These are phyloP conservation scores for Giardia muris DNA, from an alignment of 208 protist genomes.

Conservation along the genomic window DNA sequence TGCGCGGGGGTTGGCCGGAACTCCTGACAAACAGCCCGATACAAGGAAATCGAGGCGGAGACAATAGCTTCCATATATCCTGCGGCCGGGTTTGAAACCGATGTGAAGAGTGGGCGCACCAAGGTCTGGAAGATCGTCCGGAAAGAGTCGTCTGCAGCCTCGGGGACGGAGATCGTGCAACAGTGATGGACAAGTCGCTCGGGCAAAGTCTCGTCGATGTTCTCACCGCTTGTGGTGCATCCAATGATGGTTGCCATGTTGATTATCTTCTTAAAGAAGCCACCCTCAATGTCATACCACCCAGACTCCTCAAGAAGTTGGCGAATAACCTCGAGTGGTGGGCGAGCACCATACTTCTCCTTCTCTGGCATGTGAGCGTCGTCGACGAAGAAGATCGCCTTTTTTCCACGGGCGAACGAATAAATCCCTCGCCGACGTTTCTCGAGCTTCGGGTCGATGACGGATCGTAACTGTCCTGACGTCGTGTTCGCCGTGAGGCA, in stretches of 20 bases:
- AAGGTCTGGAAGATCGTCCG: background rate
- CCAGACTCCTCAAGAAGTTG: conserved; percentile 58
- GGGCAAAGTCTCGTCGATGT: background rate
- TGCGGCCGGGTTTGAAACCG: background rate
- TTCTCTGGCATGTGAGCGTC: conserved; percentile 92
- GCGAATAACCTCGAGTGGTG: conserved; percentile 60
- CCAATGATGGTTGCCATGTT: conserved; percentile 17
- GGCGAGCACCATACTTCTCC: conserved; percentile 58
- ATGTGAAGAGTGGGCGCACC: background rate
- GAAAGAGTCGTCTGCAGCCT: background rate
- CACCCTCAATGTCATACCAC: conserved; percentile 71
- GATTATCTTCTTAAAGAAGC: conserved; percentile 28
- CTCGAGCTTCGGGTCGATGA: conserved; percentile 74
- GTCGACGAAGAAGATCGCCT: conserved; percentile 84
- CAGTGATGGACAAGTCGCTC: background rate
- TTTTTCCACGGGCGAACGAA: conserved; percentile 73
- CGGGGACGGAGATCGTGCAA: background rate
- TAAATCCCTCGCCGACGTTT: conserved; percentile 73
- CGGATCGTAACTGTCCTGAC: conserved; percentile 3
- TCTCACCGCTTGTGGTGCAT: background rate
- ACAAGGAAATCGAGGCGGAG: conserved; percentile 72
- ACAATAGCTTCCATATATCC: conserved; percentile 8
- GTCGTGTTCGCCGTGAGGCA: conserved; percentile 16
- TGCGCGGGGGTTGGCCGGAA: conserved; percentile 86
- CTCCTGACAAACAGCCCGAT: conserved; percentile 67